A percentile compares a stretch with the other conserved stretches of the same genome.
Conservation (phyloP, 257 asterid genomes). For the Coffea canephora region DNA sequence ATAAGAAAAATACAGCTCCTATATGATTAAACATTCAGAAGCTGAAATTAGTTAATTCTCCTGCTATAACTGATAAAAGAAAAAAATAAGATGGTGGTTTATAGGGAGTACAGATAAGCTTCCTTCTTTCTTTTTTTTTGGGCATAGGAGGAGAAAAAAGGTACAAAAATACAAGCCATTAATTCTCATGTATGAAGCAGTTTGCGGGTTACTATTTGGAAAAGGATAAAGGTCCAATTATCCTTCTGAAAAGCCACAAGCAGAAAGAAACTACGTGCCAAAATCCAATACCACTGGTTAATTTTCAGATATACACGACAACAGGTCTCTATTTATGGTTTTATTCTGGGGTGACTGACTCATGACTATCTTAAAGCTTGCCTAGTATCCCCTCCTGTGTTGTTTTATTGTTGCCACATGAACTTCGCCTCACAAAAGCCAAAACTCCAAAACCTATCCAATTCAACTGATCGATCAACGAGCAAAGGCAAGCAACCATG, state of each 20-base stretch:
- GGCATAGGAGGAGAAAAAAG: too few relatives aligned
- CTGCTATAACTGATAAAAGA: neutral
- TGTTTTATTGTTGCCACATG: slow-evolving; percentile 35
- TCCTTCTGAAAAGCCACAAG: slow-evolving; percentile 17
- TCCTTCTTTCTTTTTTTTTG: too few relatives aligned
- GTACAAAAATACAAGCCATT: neutral
- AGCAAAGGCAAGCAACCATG: slow-evolving; percentile 27
- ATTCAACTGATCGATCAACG: neutral
- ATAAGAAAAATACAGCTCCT: neutral
- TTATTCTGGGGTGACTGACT: slow-evolving; percentile 4
- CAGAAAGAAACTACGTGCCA: slow-evolving; percentile 31
- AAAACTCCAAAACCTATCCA: slow-evolving; percentile 9
- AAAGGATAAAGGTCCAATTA: neutral
- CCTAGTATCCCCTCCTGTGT: slow-evolving; percentile 32
- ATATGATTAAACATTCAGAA: neutral
- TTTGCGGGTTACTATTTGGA: neutral
- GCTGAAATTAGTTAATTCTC: neutral
- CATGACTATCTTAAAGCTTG: slow-evolving; percentile 29
- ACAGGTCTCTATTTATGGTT: slow-evolving; percentile 35
- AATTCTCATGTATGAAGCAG: neutral
- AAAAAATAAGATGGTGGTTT: too few relatives aligned
- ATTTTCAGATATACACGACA: slow-evolving; percentile 34
- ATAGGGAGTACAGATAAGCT: too few relatives aligned
- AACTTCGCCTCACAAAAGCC: slow-evolving; percentile 15
- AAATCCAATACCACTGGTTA: slow-evolving; percentile 23